phyloP scores from a whole-genome alignment of 1,139 yeast genomes.

The Blastobotrys serpentis region DNA sequence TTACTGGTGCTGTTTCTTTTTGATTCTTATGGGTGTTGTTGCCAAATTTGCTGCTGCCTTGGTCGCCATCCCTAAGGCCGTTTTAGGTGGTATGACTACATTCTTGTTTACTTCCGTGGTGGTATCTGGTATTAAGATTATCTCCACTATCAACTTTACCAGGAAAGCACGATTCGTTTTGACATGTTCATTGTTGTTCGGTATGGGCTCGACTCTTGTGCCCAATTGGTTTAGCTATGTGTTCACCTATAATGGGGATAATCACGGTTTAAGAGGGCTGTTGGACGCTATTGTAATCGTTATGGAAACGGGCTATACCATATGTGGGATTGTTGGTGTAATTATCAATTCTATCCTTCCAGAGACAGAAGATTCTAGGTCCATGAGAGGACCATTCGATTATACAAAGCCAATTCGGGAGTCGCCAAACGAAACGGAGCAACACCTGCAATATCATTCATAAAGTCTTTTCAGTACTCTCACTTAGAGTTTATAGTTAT shows the following conservation, averaged over 20 bases:
- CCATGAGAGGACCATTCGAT: not conserved
- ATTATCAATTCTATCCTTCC: conserved; percentile 72
- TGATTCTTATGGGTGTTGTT: conserved; percentile 81
- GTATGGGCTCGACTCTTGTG: conserved; percentile 76
- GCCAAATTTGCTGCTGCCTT: conserved; percentile 88
- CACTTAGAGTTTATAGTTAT: too few relatives aligned
- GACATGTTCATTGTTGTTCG: conserved; percentile 72
- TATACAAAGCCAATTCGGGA: not conserved
- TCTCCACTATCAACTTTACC: conserved; percentile 67
- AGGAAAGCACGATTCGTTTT: conserved; percentile 85
- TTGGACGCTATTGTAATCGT: conserved; percentile 76
- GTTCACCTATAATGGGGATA: conserved; percentile 72
- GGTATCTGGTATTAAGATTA: conserved; percentile 81
- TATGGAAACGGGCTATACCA: conserved; percentile 85
- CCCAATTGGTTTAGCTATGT: conserved; percentile 70
- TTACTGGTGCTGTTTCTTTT: conserved; percentile 82
- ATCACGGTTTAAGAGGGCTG: conserved; percentile 65
- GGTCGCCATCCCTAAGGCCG: conserved; percentile 79
- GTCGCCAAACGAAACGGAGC: too few relatives aligned
- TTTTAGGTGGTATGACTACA: conserved; percentile 90
- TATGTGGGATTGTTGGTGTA: conserved; percentile 76
- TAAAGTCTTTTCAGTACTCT: too few relatives aligned
- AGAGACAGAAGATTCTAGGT: conserved; percentile 35
- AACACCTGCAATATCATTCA: too few relatives aligned
- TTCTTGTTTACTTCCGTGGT: conserved; percentile 87